Conservation (phyloP, 177 flowering plant species). For the Vitis hybrid region DNA sequence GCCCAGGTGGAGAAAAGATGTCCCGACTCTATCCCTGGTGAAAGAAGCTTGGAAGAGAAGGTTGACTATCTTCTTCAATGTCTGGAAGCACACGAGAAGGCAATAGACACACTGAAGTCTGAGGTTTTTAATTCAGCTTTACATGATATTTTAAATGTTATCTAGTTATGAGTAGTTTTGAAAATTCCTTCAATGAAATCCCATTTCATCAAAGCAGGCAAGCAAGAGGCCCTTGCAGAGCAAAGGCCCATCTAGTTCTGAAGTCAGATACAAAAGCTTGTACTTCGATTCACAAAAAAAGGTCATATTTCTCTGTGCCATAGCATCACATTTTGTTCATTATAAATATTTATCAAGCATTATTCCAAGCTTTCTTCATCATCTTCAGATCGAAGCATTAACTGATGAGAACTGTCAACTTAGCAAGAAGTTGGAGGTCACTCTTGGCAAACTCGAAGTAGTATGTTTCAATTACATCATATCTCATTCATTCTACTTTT, state of each 20-base stretch:
- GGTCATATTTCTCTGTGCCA: constrained; percentile 21
- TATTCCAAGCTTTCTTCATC: background rate
- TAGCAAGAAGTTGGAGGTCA: constrained; percentile 31
- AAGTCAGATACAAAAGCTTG: constrained; percentile 32
- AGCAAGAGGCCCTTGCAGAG: background rate
- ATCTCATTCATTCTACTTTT: background rate
- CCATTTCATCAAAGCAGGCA: constrained; percentile 11
- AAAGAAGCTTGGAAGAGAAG: constrained; percentile 28
- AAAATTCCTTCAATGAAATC: background rate
- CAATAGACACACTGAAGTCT: constrained; percentile 19
- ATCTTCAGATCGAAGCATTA: constrained; percentile 38
- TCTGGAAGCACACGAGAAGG: constrained; percentile 22
- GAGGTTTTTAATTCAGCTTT: constrained; percentile 17
- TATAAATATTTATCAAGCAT: background rate
- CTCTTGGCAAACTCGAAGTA: constrained; percentile 36
- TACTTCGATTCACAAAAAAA: constrained; percentile 41
- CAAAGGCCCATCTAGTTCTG: background rate
- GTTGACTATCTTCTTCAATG: constrained; percentile 16
- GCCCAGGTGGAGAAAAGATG: constrained; percentile 4
- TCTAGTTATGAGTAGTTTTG: background rate
- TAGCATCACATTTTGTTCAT: background rate
- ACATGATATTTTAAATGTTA: background rate
- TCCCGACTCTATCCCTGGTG: background rate
- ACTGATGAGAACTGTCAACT: constrained; percentile 39
- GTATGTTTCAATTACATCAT: constrained; percentile 22